Evolutionary conservation across 805 yeast species (phyloP), one percentile per base, ranked within the genome.

Genomic region (Candida easanensis): DNA sequence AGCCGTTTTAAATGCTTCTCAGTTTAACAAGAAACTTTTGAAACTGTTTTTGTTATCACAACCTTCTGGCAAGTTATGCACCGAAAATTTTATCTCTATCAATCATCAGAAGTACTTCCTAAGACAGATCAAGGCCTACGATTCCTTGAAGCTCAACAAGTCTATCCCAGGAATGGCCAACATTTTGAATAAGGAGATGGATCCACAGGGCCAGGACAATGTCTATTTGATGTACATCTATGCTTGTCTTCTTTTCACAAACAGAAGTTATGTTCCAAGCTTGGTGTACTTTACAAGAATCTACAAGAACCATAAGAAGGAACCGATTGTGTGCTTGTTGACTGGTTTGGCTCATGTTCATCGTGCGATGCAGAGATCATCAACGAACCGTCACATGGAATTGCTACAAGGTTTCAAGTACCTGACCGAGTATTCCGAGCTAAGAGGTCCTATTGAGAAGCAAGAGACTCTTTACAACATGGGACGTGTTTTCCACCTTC

Each of bases 101-200:
- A 86, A 88, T 48, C 91, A 88, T 57, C 98, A 91, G 56, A 93
- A 93, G 61, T 91, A 81, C 59, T 82, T 91, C 49, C 66, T 93
- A 47, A 79, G 99, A 52, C 97, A 90, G 54, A 70, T 91, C 50
- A 93, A 91, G 59, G 95, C 96, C 0, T 81, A 78, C 60, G 99
- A 93, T 60, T 77, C 93, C 3, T 56, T 84, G 14, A 73, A 79
- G 23, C 58, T 62, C 39, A 70, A 70, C 9, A 75, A 73, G 33
- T 71, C 72, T 11, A 77, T 88, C 16, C 66, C 77, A 2, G 97
- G 97, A 1, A 88, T 87, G 71, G 93, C 96, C 0, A 82, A 82
- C 4, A 73, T 88, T 11, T 62, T 78, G 0, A 79, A 82, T 33
- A 76, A 72, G 47, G 64, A 69, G n/a, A 70, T 77, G 21, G 63